These are phyloP conservation scores for Microbotryomycetes sp. DNA, from an alignment of 1,284 basidiomycete genomes.

Conservation along the genomic window DNA sequence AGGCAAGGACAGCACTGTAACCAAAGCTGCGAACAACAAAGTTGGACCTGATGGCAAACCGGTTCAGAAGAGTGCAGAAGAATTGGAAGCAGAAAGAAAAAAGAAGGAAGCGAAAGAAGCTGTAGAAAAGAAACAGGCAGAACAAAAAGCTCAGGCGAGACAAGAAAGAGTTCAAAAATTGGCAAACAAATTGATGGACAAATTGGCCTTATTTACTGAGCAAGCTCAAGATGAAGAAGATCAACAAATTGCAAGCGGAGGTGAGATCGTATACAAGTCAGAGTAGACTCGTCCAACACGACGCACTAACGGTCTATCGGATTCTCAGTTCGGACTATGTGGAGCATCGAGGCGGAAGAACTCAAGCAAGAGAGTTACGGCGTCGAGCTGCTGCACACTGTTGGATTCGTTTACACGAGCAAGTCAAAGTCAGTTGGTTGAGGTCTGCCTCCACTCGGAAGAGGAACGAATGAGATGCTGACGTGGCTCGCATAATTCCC, in stretches of 20 bases:
- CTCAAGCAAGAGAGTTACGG: constrained; percentile 88
- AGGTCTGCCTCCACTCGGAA: neutral
- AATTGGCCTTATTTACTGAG: constrained; percentile 87
- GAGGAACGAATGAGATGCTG: neutral
- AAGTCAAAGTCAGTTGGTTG: constrained; percentile 58
- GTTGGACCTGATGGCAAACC: constrained; percentile 44
- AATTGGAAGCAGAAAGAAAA: constrained; percentile 57
- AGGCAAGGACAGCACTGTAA: constrained; percentile 8
- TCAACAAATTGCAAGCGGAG: constrained; percentile 30
- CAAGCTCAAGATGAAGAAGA: constrained; percentile 54
- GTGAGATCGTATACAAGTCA: constrained; percentile 4
- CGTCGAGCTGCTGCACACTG: constrained; percentile 79
- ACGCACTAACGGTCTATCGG: neutral
- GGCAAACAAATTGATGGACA: constrained; percentile 63
- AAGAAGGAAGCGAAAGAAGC: constrained; percentile 55
- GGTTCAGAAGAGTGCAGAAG: constrained; percentile 61
- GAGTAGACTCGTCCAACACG: neutral
- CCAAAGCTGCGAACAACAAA: constrained; percentile 18
- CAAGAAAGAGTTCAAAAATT: constrained; percentile 75
- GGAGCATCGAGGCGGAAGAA: constrained; percentile 49
- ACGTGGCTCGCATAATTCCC: neutral
- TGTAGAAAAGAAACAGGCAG: constrained; percentile 50
- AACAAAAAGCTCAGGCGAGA: constrained; percentile 75
- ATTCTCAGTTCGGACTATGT: constrained; percentile 35
- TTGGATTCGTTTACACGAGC: constrained; percentile 81